Evolutionary conservation across 2,329 filamentous ascomycete species (phyloP), one percentile per base, ranked within the genome.

Genomic region (Colletotrichum sublineola): DNA sequence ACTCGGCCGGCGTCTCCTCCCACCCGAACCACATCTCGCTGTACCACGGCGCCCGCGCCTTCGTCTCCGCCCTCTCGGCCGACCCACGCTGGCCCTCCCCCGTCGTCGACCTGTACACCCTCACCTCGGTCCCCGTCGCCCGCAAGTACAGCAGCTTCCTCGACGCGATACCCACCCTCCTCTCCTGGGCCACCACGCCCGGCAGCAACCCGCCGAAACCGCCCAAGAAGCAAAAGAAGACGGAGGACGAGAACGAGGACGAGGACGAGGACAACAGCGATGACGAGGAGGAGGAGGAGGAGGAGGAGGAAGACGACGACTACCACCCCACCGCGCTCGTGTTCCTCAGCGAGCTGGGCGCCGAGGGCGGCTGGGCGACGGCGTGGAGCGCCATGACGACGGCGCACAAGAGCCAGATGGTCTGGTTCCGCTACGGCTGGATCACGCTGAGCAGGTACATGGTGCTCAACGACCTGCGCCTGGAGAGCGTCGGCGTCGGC

Each of bases 401-500:
- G 67, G 96, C 94, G 38, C 96, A 99, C 84, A 87, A 91, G 83
- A 98, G 95, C 81, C 96, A 99, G 87, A 99, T 99, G 96, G 90
- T 94, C 48, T 99, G 96, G 96, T 99, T 98, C 80, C 90, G 96
- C 9, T 98, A 95, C 89, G 94, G 95, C 3, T 99, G 95, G 95
- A 97, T 99, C 79, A 88, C 90, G 0, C 80, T 97, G 69, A 96
- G 95, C 78, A 87, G 96, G 73, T 99, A 98, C 83, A 98, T 99
- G 96, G 89, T 95, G 69, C 89, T 98, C 42, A 99, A 99, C 82
- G 95, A 98, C 80, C 80, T 99, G 82, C 88, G 86, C 78, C 80
- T 89, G 42, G 87, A 88, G 75, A 83, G 82, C 71, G 77, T 81
- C 73, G 77, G 81, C 73, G 46, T 24, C 46, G 46, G 4, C 20